These are phyloP conservation scores for Suzukiozyma palmioleophila DNA, from an alignment of 1,139 yeast species.

Conservation along the genomic window DNA sequence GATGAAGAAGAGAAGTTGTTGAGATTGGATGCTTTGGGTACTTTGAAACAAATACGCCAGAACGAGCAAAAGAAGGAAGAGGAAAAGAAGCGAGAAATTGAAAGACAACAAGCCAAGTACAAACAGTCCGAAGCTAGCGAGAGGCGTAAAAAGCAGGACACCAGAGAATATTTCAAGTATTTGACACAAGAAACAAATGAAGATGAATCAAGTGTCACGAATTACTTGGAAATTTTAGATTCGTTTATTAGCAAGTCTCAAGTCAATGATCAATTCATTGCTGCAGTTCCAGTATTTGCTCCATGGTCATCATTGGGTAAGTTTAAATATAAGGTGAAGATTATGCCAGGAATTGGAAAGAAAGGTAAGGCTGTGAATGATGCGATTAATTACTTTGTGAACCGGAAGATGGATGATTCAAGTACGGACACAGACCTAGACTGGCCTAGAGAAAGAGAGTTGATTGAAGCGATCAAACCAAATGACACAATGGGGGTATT, in stretches of 20 bases:
- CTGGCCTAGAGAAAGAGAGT: slow-evolving; percentile 68
- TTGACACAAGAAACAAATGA: slow-evolving; percentile 32
- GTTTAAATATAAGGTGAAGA: slow-evolving; percentile 76
- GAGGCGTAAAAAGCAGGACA: slow-evolving; percentile 45
- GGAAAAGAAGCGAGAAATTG: slow-evolving; percentile 23
- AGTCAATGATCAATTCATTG: slow-evolving; percentile 41
- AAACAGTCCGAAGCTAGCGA: slow-evolving; percentile 21
- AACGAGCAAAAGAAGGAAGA: slow-evolving; percentile 22
- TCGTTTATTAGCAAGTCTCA: slow-evolving; percentile 40
- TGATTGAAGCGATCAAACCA: slow-evolving; percentile 55
- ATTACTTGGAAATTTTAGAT: slow-evolving; percentile 39
- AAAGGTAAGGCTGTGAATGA: slow-evolving; percentile 85
- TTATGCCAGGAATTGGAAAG: slow-evolving; percentile 83
- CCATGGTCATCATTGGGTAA: slow-evolving; percentile 83
- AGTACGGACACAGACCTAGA: slow-evolving; percentile 52
- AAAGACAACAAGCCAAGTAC: slow-evolving; percentile 20
- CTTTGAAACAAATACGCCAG: slow-evolving; percentile 62
- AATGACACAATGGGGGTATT: slow-evolving; percentile 37
- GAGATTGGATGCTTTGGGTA: slow-evolving; percentile 80
- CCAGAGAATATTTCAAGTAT: slow-evolving; percentile 48
- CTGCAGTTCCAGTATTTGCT: slow-evolving; percentile 82
- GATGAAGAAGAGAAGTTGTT: slow-evolving; percentile 81
- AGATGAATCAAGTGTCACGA: slow-evolving; percentile 26
- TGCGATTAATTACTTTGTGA: slow-evolving; percentile 53
- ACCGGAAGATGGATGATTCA: slow-evolving; percentile 50